Base-by-base conservation (phyloP, 2,329 filamentous ascomycete species). In the Ophidiomyces ophidiicola region DNA sequence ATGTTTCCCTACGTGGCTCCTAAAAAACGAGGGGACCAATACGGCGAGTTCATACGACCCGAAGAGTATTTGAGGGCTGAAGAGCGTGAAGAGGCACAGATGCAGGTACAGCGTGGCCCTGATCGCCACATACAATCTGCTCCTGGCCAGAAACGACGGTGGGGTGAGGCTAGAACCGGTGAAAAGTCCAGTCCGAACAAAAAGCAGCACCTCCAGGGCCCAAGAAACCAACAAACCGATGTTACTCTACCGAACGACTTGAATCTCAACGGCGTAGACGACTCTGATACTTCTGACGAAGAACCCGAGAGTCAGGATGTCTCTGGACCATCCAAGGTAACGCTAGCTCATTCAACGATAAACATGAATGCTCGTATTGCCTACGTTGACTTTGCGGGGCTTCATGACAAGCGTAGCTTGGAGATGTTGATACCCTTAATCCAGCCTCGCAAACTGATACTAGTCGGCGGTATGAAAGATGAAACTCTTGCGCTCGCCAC, bases 391-490 rank as follows among this genome's bases (percentile, higher is more conserved):
- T 94, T 93, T 55, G 79, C 82, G 36, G 90, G 88, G 17, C 64
- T 96, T 17, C 88, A 96, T 59, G 90, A 96, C 56, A 87, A 87
- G 58, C 82, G 88, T 49, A 93, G 85, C 58, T 67, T 98, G 34
- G 84, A 88, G 60, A 94, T 94, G 79, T 66, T 98, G 39, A 85
- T 98, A 35, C 90, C 90, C 0, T 72, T 96, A 4, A 93, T 98
- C 48, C 80, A 87, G 53, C 90, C 90, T 4, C 79, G 88, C 39
- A 98, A 98, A 59, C 71, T 98, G 37, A 92, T 98, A 46, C 71
- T 98, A n/a, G 75, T 94, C 2, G 82, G 80, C 20, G 90, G 90
- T 19, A 79, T 74, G 53, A 69, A 73, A 45, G 74, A 79, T 12
- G 90, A 98, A 57, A 96, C 88, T 0, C 63, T 73, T 41, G 68